A percentile compares a stretch with the other conserved stretches of the same genome.
Evolutionary conservation across 768 basidiomycete genomes (phyloP).

Genomic region (Astraeus odoratus): DNA sequence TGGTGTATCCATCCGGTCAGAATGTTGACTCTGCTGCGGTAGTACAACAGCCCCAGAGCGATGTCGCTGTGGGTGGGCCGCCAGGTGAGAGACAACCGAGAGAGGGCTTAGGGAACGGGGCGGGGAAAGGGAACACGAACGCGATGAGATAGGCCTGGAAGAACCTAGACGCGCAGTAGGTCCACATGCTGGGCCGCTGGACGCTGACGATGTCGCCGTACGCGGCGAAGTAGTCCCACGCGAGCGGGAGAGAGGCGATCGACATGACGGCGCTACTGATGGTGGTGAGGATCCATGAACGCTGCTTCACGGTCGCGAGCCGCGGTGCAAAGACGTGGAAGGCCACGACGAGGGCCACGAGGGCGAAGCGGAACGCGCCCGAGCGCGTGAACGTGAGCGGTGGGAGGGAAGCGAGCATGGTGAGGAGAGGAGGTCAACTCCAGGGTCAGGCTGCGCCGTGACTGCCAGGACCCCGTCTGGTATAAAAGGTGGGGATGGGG

Average conservation of each 20-base stretch:
- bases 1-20: slow-evolving; percentile 54
- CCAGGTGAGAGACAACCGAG: slow-evolving; percentile 13
- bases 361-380: not conserved
- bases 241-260: slow-evolving; percentile 34
- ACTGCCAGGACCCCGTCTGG: not conserved
- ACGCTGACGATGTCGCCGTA: slow-evolving; percentile 23
- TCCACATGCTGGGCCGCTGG: slow-evolving; percentile 14
- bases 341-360: not conserved
- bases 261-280: slow-evolving; percentile 37
- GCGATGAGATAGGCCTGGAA: slow-evolving; percentile 42
- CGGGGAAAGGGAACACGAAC: slow-evolving; percentile 22
- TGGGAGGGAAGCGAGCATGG: not conserved
- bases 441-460: too few species aligned
- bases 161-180: slow-evolving; percentile 26
- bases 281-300: slow-evolving; percentile 42
- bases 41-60: slow-evolving; percentile 37
- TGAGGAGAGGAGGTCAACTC: not conserved
- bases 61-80: slow-evolving; percentile 33
- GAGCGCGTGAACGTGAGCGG: not conserved
- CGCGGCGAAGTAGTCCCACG: slow-evolving; percentile 21
- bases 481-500: not conserved
- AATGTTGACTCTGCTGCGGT: slow-evolving; percentile 40
- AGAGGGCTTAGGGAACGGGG: slow-evolving; percentile 32
- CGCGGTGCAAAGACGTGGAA: slow-evolving; percentile 20
- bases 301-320: slow-evolving; percentile 34